These are phyloP conservation scores for Septoria linicola DNA, from an alignment of 2,329 filamentous ascomycete genomes.

Conservation along the genomic window DNA sequence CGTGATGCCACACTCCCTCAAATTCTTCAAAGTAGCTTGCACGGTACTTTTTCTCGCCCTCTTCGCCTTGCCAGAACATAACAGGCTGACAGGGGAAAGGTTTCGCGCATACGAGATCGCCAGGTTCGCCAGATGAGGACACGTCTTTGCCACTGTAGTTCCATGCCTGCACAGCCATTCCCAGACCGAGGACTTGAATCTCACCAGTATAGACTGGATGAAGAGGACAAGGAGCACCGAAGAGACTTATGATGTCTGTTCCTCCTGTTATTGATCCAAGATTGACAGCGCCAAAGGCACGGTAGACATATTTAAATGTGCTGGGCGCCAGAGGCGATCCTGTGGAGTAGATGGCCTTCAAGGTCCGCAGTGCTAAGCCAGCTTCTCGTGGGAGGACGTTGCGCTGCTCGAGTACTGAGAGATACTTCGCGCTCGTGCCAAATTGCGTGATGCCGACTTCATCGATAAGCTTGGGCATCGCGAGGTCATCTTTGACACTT, in stretches of 20 bases:
- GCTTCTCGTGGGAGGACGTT: conserved; percentile 58
- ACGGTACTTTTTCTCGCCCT: conserved; percentile 73
- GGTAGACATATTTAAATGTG: conserved; percentile 87
- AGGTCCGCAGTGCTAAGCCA: conserved; percentile 56
- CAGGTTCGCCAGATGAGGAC: conserved; percentile 64
- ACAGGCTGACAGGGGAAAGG: conserved; percentile 91
- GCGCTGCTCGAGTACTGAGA: conserved; percentile 84
- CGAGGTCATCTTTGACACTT: conserved; percentile 68
- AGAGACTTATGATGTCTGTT: conserved; percentile 94
- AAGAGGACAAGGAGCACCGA: conserved; percentile 72
- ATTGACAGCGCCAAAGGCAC: conserved; percentile 80
- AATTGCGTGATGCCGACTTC: conserved; percentile 85
- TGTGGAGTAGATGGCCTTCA: conserved; percentile 90
- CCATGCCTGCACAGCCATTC: conserved; percentile 52
- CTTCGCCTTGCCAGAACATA: conserved; percentile 72
- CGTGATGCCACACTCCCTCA: conserved; percentile 80
- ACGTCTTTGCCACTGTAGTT: conserved; percentile 58
- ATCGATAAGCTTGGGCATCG: conserved; percentile 78
- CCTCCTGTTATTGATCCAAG: conserved; percentile 92
- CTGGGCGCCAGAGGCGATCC: conserved; percentile 89
- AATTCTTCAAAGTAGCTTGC: conserved; percentile 88
- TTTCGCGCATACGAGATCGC: conserved; percentile 81
- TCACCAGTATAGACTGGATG: conserved; percentile 52
- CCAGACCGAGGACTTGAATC: conserved; percentile 51
- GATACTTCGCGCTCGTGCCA: conserved; percentile 90